Percentiles rank a stretch among this genome's conserved stretches.
phyloP scores from a whole-genome alignment of 805 yeast species.

The Priceomyces medius region DNA sequence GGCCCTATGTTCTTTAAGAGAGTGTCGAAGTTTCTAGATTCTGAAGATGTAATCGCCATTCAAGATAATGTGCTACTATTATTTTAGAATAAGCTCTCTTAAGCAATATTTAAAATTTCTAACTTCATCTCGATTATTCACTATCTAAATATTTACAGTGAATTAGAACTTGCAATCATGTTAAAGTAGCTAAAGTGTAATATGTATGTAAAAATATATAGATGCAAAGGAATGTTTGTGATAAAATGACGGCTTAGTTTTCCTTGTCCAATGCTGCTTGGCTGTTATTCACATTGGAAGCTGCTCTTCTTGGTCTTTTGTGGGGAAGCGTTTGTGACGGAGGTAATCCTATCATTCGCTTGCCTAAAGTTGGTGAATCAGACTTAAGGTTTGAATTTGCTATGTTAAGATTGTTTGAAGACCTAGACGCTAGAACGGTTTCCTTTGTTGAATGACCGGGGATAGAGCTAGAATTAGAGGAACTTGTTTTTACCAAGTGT shows the following conservation, averaged over 20 bases:
- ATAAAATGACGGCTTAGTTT: not conserved
- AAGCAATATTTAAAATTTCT: too few species aligned
- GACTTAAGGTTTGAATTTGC: not conserved
- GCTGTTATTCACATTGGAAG: too few species aligned
- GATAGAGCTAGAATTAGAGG: too few species aligned
- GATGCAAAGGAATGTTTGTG: not conserved
- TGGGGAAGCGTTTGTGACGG: slow-evolving; percentile 27
- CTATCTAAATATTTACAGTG: too few species aligned
- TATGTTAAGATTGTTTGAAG: slow-evolving; percentile 1
- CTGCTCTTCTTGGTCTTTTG: slow-evolving; percentile 20
- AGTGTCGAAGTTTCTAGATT: not conserved
- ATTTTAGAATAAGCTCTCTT: too few species aligned
- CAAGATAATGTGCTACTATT: too few species aligned
- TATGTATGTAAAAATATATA: not conserved
- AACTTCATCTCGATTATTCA: too few species aligned
- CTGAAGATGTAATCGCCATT: not conserved
- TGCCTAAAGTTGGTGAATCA: slow-evolving; percentile 15
- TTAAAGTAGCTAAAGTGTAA: not conserved
- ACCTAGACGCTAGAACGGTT: slow-evolving; percentile 1
- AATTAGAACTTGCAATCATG: not conserved
- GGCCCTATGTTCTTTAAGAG: slow-evolving; percentile 31
- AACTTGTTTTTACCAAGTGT: not conserved
- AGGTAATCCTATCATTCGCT: slow-evolving; percentile 35
- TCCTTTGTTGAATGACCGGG: not conserved
- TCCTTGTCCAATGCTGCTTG: not conserved